Evolutionary conservation across 78 protist genomes (phyloP).

Genomic region (Polysphondylium violaceum): DNA sequence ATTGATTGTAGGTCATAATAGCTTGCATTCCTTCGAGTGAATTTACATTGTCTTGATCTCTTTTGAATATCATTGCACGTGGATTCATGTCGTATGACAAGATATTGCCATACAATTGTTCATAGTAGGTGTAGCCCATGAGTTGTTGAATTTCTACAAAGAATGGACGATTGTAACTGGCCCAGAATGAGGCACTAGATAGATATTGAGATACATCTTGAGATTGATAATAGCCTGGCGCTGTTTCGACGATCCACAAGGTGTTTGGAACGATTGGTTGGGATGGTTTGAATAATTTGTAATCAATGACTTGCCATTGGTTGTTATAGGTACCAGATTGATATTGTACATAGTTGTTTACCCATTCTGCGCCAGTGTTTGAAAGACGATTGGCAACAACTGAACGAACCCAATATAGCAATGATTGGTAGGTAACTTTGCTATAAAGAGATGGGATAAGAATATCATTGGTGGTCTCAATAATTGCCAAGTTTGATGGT

Average conservation of each 20-base stretch:
- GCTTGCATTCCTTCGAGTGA: slow-evolving; percentile 69
- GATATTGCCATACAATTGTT: slow-evolving; percentile 20
- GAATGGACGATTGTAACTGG: slow-evolving; percentile 86
- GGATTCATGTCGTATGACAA: slow-evolving; percentile 70
- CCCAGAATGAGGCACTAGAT: slow-evolving; percentile 79
- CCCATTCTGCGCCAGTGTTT: slow-evolving; percentile 84
- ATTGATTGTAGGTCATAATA: slow-evolving; percentile 88
- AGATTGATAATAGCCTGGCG: slow-evolving; percentile 24
- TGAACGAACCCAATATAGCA: slow-evolving; percentile 80
- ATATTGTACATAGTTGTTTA: slow-evolving; percentile 19
- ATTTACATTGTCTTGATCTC: slow-evolving; percentile 34
- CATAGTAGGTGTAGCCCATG: slow-evolving; percentile 53
- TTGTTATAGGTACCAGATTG: slow-evolving; percentile 93
- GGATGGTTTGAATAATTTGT: slow-evolving; percentile 77
- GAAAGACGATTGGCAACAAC: slow-evolving; percentile 82
- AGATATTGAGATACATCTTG: slow-evolving; percentile 26
- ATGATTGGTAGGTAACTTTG: slow-evolving; percentile 34
- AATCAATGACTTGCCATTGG: slow-evolving; percentile 80
- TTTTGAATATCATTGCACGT: slow-evolving; percentile 79
- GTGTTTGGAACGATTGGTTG: slow-evolving; percentile 17
- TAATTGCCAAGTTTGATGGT: slow-evolving; percentile 38
- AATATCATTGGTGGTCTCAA: slow-evolving; percentile 81
- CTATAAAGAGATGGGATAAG: slow-evolving; percentile 59
- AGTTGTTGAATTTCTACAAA: slow-evolving; percentile 26
- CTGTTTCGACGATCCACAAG: slow-evolving; percentile 62